Evolutionary conservation across 202 grass and related monocot species (phyloP).

Genomic region (Brachypodium distachyon): DNA sequence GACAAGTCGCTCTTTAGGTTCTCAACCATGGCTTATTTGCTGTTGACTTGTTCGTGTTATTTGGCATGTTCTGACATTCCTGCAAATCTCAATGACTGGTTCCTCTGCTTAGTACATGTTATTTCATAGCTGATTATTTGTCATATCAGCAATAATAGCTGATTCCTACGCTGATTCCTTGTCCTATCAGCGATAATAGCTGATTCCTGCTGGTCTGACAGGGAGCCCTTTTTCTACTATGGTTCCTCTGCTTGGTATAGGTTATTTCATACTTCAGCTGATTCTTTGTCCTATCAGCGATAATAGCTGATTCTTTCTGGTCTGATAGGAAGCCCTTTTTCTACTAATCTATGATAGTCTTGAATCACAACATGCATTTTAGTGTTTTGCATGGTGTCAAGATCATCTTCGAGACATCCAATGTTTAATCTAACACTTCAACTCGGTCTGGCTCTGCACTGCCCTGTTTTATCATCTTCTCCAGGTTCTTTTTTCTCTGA

Average conservation of each 20-base stretch:
- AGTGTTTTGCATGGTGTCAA: constrained; percentile 4
- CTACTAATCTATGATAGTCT: not conserved
- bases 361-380: constrained; percentile 16
- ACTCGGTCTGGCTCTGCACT: not conserved
- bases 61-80: constrained; percentile 16
- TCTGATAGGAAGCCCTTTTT: not conserved
- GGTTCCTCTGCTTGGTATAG: no score
- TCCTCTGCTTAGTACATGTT: constrained; percentile 20
- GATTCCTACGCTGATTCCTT: no score
- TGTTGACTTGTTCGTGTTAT: constrained; percentile 17
- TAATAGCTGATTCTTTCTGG: not conserved
- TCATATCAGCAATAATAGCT: not conserved
- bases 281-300: not conserved
- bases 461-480: not conserved
- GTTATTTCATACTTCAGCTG: no score
- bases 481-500: not conserved
- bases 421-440: not conserved
- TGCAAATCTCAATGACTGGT: not conserved
- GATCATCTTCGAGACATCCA: not conserved
- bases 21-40: constrained; percentile 14
- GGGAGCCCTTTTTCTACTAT: not conserved
- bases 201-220: not conserved
- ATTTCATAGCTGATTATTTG: not conserved
- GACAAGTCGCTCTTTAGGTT: constrained; percentile 20
- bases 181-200: not conserved